Evolutionary conservation across 208 protist genomes (phyloP), one percentile per base, ranked within the genome.

Genomic region (Acanthamoeba quina): DNA sequence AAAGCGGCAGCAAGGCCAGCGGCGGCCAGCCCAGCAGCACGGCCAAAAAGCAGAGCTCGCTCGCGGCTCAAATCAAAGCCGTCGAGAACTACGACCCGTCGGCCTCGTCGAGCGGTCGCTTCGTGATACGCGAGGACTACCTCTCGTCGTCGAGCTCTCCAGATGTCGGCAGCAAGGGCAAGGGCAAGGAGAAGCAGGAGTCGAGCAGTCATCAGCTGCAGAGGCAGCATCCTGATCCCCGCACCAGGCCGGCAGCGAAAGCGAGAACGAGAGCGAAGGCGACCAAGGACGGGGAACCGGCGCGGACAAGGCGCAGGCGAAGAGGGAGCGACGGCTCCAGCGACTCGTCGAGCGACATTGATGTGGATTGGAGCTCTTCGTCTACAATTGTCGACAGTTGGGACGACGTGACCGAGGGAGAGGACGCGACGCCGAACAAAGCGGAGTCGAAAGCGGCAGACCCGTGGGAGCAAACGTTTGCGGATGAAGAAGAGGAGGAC

Each of bases 291-390:
- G 19, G 15, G 56, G 29, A 93, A 13, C 49, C 49, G 47, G 29
- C 5, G 78, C 78, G 49, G 47, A 58, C 26, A 49, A 21, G 56
- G 49, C 70, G 49, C n/a, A 83, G 64, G 37, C 17, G 54, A 29
- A 37, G 31, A 52, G 13, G n/a, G 7, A 37, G n/a, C 72, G 37
- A 31, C 26, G 41, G 64, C 10, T 78, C 31, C 26, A 9, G 44
- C 44, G 56, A 83, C 68, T 93, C 85, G 11, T 93, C 90, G 17
- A 83, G 90, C 49, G 90, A 93, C 29, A 49, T 93, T 21, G 90
- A 93, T 19, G 72, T 93, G n/a, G 89, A 93, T 21, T 93, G 89
- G 89, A 62, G 89, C 58, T 52, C 83, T 13, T 83, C 74, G 26
- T 83, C 74, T 5, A 47, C 29, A 4, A 56, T 58, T 56, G 47